Evolutionary conservation across 1,284 basidiomycete species (phyloP).

Genomic region (Papiliotrema flavescens): DNA sequence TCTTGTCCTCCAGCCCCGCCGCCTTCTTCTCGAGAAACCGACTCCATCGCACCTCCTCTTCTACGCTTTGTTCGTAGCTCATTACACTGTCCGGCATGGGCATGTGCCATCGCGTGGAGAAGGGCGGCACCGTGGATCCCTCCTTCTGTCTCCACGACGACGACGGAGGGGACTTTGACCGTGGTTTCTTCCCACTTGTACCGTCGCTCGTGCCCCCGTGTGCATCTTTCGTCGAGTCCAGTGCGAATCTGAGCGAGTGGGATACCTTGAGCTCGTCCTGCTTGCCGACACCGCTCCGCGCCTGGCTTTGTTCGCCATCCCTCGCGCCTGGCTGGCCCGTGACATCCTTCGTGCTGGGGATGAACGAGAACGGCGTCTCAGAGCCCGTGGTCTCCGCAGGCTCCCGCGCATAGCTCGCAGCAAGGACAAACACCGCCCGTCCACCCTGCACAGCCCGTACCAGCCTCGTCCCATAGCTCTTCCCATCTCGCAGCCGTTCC

Average conservation of each 20-base stretch:
- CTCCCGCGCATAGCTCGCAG: conserved; percentile 80
- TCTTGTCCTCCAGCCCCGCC: conserved; percentile 14
- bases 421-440: conserved; percentile 70
- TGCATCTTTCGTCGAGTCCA: conserved; percentile 3
- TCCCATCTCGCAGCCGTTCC: conserved; percentile 70
- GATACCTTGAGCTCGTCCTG: conserved; percentile 11
- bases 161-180: neutral
- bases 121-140: conserved; percentile 5
- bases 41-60: conserved; percentile 56
- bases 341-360: neutral
- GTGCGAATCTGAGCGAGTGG: conserved; percentile 21
- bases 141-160: conserved; percentile 1
- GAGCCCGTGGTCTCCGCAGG: conserved; percentile 22
- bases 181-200: neutral
- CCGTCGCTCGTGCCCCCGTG: neutral
- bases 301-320: too few species aligned
- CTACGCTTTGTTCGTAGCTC: conserved; percentile 61
- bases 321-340: neutral
- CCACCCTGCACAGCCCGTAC: conserved; percentile 76
- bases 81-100: conserved; percentile 51
- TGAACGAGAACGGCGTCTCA: conserved; percentile 9
- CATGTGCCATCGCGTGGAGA: conserved; percentile 28
- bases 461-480: conserved; percentile 52
- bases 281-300: neutral
- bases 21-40: conserved; percentile 26